phyloP scores from a whole-genome alignment of 495 filamentous ascomycete species.

The Aspergillus sclerotiicarbonarius region DNA sequence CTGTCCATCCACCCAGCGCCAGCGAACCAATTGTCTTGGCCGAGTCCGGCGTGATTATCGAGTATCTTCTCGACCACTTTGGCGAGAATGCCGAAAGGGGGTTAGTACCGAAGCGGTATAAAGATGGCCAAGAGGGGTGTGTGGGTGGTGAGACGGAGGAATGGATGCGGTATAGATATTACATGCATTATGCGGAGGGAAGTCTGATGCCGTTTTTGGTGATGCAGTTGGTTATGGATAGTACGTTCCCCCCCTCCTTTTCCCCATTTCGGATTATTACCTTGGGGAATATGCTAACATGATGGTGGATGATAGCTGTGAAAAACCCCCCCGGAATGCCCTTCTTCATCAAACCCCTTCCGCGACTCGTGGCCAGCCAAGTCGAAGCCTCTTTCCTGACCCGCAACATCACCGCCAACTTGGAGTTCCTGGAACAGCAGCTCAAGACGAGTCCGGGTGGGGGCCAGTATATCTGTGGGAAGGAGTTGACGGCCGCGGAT shows the following conservation, averaged over 20 bases:
- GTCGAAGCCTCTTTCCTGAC: conserved; percentile 59
- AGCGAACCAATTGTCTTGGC: conserved; percentile 65
- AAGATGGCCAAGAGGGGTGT: conserved; percentile 42
- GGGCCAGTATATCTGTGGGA: conserved; percentile 70
- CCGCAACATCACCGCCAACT: conserved; percentile 62
- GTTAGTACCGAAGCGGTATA: conserved; percentile 65
- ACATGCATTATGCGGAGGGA: conserved; percentile 81
- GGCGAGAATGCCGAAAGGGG: conserved; percentile 37
- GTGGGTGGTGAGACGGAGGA: conserved; percentile 70
- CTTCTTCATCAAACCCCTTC: conserved; percentile 84
- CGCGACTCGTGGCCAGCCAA: conserved; percentile 58
- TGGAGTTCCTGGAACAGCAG: conserved; percentile 71
- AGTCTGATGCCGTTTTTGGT: conserved; percentile 70
- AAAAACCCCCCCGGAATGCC: conserved; percentile 61
- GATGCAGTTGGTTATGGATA: conserved; percentile 53
- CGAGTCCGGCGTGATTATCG: conserved; percentile 74
- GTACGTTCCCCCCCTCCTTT: conserved; percentile 38
- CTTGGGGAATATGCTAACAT: conserved; percentile 10
- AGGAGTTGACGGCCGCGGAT: conserved; percentile 72
- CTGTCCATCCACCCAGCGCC: conserved; percentile 47
- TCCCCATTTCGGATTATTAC: not conserved
- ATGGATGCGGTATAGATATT: conserved; percentile 75
- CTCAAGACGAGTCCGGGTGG: conserved; percentile 60
- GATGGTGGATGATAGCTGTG: conserved; percentile 42
- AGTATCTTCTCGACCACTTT: conserved; percentile 80